phyloP scores from a whole-genome alignment of 805 yeast species.

The Diddensiella santjacobensis region DNA sequence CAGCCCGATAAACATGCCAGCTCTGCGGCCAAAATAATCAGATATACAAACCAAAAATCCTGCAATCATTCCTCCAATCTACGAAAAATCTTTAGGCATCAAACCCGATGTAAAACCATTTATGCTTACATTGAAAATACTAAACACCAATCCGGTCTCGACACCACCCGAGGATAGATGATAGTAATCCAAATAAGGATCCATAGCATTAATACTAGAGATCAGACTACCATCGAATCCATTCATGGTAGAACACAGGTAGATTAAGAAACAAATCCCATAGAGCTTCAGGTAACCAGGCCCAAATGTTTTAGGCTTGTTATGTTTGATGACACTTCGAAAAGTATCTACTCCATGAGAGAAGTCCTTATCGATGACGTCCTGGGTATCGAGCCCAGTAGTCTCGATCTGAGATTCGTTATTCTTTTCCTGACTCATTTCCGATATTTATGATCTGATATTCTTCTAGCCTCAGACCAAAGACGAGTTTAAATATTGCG shows the following conservation, averaged over 20 bases:
- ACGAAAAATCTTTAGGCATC: slow-evolving; percentile 15
- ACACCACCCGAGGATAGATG: slow-evolving; percentile 6
- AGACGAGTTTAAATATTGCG: no score
- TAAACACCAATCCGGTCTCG: slow-evolving; percentile 18
- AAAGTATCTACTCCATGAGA: no score
- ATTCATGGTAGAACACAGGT: slow-evolving; percentile 15
- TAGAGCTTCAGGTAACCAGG: no score
- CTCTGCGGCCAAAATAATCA: slow-evolving; percentile 13
- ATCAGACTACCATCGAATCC: slow-evolving; percentile 22
- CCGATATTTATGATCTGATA: no score
- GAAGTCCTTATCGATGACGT: no score
- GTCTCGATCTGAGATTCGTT: no score
- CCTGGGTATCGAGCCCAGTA: no score
- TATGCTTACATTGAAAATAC: slow-evolving; percentile 18
- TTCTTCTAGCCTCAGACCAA: no score
- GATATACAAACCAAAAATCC: slow-evolving; percentile 11
- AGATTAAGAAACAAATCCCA: slow-evolving; percentile 10
- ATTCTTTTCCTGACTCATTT: no score
- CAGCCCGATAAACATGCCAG: slow-evolving; percentile 14
- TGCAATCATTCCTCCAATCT: slow-evolving; percentile 14
- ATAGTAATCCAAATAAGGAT: slow-evolving; percentile 14
- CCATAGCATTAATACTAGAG: slow-evolving; percentile 17
- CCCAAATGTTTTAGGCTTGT: no score
- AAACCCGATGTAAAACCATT: slow-evolving; percentile 14
- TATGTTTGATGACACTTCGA: no score